These are phyloP conservation scores for Candida michaelii DNA, from an alignment of 805 yeast species.

Conservation along the genomic window DNA sequence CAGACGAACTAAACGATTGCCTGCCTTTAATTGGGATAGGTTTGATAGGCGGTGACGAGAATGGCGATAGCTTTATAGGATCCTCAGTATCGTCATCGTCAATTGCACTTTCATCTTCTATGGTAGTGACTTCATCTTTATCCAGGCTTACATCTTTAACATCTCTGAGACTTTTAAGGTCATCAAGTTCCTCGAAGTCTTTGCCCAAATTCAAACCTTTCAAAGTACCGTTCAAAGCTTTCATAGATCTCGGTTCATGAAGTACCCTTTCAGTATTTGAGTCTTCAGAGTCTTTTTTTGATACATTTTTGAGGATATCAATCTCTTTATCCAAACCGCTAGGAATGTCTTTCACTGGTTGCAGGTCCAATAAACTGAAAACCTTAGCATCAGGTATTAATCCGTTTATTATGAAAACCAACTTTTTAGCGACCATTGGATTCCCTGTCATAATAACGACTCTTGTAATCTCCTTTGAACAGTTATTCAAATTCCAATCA, in stretches of 20 bases:
- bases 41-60: neutral
- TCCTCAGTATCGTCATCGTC: constrained; percentile 8
- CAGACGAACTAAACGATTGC: constrained; percentile 20
- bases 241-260: too few species aligned
- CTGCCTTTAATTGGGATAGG: constrained; percentile 19
- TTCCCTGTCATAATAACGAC: constrained; percentile 59
- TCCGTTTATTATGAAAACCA: constrained; percentile 54
- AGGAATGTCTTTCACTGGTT: neutral
- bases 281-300: neutral
- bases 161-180: too few species aligned
- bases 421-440: constrained; percentile 58
- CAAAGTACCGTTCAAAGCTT: neutral
- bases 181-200: neutral
- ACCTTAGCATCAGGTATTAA: constrained; percentile 40
- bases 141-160: neutral
- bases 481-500: constrained; percentile 19
- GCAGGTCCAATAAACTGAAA: constrained; percentile 4
- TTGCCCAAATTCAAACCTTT: neutral
- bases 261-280: too few species aligned
- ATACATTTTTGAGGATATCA: constrained; percentile 4
- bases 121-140: neutral
- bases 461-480: constrained; percentile 39
- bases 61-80: neutral
- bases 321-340: constrained; percentile 12
- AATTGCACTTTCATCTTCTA: constrained; percentile 4